phyloP scores from a whole-genome alignment of 75 land plant genomes.

The Picea glauca region DNA sequence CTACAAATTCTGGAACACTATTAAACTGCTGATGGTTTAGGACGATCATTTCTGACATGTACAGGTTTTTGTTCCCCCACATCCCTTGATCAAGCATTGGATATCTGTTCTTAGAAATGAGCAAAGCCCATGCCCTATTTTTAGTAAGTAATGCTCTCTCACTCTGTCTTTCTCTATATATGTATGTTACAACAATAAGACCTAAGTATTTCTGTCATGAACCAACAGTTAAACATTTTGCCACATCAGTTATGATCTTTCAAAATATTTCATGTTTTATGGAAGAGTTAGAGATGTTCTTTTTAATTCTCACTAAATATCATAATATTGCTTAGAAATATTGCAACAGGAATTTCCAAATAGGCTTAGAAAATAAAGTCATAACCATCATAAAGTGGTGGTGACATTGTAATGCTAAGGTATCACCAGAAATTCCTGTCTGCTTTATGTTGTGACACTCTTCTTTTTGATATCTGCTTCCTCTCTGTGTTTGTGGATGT shows the following conservation, averaged over 20 bases:
- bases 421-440: neutral
- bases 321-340: neutral
- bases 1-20: neutral
- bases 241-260: neutral
- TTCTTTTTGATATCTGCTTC: neutral
- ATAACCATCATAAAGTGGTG: neutral
- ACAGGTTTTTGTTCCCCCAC: conserved; percentile 95
- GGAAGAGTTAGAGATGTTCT: neutral
- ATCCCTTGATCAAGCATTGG: conserved; percentile 97
- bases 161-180: neutral
- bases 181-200: neutral
- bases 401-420: neutral
- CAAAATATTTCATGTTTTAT: neutral
- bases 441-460: neutral
- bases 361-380: neutral
- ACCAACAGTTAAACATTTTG: neutral
- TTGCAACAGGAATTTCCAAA: neutral
- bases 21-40: neutral
- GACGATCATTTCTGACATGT: neutral
- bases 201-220: neutral
- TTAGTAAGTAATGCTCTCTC: conserved; percentile 54
- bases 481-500: neutral
- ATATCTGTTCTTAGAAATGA: conserved; percentile 89
- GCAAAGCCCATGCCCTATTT: conserved; percentile 76
- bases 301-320: neutral